These are phyloP conservation scores for Platismatia glauca DNA, from an alignment of 495 filamentous ascomycete species.

Conservation along the genomic window DNA sequence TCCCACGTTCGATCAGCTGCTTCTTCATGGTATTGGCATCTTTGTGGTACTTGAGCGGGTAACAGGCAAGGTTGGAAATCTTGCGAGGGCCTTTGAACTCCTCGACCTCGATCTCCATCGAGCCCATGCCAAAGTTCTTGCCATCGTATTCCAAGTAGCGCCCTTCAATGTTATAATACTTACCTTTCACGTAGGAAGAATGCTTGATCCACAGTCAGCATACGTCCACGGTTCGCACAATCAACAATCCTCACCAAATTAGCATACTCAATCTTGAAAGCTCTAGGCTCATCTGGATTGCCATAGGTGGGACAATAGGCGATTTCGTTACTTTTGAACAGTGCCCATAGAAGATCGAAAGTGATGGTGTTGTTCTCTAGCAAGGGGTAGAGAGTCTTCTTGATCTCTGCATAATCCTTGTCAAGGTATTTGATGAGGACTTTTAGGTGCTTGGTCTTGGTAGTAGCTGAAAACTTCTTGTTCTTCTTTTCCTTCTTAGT, in stretches of 20 bases:
- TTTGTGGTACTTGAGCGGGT: slow-evolving; percentile 76
- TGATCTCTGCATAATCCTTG: slow-evolving; percentile 67
- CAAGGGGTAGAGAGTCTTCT: slow-evolving; percentile 75
- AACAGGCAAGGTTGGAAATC: slow-evolving; percentile 69
- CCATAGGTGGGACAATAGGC: slow-evolving; percentile 77
- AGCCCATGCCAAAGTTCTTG: slow-evolving; percentile 62
- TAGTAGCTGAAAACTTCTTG: slow-evolving; percentile 47
- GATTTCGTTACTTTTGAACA: slow-evolving; percentile 86
- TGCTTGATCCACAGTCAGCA: slow-evolving; percentile 33
- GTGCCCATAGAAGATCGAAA: slow-evolving; percentile 81
- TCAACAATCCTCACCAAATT: slow-evolving; percentile 35
- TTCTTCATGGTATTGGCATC: slow-evolving; percentile 55
- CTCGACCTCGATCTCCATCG: slow-evolving; percentile 62
- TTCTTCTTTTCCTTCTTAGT: slow-evolving; percentile 58
- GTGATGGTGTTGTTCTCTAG: slow-evolving; percentile 80
- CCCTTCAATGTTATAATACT: slow-evolving; percentile 76
- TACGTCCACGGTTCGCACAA: background rate
- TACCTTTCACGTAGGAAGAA: slow-evolving; percentile 60
- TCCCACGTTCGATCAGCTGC: slow-evolving; percentile 73
- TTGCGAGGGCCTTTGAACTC: slow-evolving; percentile 77
- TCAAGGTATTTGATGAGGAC: slow-evolving; percentile 74
- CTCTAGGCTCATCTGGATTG: slow-evolving; percentile 68
- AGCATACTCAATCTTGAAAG: slow-evolving; percentile 82
- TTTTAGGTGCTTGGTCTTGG: slow-evolving; percentile 57
- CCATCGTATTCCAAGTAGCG: slow-evolving; percentile 80